A percentile compares a stretch with the other conserved stretches of the same genome.
Evolutionary conservation across 2,329 filamentous ascomycete genomes (phyloP).

Genomic region (Aspergillus ruber): DNA sequence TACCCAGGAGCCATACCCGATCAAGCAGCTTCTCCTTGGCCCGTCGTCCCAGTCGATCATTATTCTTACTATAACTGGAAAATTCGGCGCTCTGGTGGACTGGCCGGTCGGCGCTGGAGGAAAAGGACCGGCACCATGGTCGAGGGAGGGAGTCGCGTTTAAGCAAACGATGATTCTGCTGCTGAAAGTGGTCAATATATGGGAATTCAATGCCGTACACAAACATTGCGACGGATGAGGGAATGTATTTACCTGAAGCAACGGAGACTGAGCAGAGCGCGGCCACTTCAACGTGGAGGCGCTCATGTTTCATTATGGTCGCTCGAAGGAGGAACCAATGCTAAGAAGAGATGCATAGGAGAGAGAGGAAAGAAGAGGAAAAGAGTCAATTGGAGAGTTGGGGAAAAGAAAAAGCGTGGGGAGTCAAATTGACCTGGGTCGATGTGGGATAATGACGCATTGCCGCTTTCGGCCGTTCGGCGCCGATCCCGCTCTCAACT

Average conservation of each 20-base stretch:
- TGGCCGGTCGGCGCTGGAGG: slow-evolving; percentile 12
- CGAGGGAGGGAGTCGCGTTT: slow-evolving; percentile 5
- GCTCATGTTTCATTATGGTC: slow-evolving; percentile 27
- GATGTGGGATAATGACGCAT: slow-evolving; percentile 15
- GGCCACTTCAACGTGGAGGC: slow-evolving; percentile 26
- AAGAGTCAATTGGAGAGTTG: background rate
- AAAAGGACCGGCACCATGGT: slow-evolving; percentile 9
- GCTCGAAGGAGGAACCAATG: slow-evolving; percentile 4
- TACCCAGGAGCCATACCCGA: slow-evolving; percentile 22
- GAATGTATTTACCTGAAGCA: slow-evolving; percentile 19
- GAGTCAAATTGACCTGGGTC: slow-evolving; percentile 12
- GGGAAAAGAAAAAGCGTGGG: slow-evolving; percentile 2
- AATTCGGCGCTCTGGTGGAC: slow-evolving; percentile 25
- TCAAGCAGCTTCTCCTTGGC: slow-evolving; percentile 41
- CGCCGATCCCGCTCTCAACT: background rate
- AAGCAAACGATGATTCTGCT: slow-evolving; percentile 16
- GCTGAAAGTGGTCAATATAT: slow-evolving; percentile 9
- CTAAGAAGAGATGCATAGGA: slow-evolving; percentile 12
- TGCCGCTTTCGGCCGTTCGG: slow-evolving; percentile 3
- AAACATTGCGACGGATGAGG: background rate
- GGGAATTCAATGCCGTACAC: background rate
- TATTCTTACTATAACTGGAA: slow-evolving; percentile 20
- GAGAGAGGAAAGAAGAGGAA: slow-evolving; percentile 1
- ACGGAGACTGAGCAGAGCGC: slow-evolving; percentile 22
- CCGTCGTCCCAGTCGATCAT: slow-evolving; percentile 30